Base-by-base conservation (phyloP, 257 asterid species). In the Mentha longifolia region DNA sequence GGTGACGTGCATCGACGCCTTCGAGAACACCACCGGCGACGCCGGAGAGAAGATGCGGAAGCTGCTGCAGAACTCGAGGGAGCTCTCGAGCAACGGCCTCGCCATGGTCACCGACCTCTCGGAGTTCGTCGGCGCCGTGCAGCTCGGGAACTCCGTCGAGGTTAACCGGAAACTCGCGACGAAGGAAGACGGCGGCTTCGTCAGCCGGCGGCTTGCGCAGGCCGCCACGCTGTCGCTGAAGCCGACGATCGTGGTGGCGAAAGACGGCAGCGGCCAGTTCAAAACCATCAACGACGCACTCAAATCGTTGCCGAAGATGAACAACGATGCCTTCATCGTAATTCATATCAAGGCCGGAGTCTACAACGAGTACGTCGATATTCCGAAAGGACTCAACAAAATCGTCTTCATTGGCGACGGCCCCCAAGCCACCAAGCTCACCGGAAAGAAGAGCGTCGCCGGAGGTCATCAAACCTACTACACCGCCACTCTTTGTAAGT, bases 1-100 rank as follows among this genome's bases (percentile, higher is more conserved):
- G 47, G 86, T 85, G 51, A 89, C 95, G 0, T 91, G 97, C 71
- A 43, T 84, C 13, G 96, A 89, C 25, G 95, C 86, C 17, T 91
- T 89, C 15, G 81, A 87, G 47, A 85, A 85, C 67, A 86, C 88
- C 25, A 79, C 80, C 1, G 81, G 86, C 0, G 81, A 80, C 52
- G 61, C 87, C 0, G 84, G 83, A 0, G 83, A 80, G 50, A 72
- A 83, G 78, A 83, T 83, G 94, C 77, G 60, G 81, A 71, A 77
- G 4, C 19, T 87, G 8, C 10, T 87, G 62, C 78, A 64, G 37
- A 71, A 68, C 1, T 58, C 86, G 0, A 28, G 54, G 8, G 83
- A 85, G 52, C 42, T 83, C 10, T 81, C 80, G 10, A 75, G 84
- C 74, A 84, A 87, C 47, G 89, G 79, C 4, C 85, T 87, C 0